Conservation (phyloP, 768 basidiomycete genomes). For the Suillus sp. region DNA sequence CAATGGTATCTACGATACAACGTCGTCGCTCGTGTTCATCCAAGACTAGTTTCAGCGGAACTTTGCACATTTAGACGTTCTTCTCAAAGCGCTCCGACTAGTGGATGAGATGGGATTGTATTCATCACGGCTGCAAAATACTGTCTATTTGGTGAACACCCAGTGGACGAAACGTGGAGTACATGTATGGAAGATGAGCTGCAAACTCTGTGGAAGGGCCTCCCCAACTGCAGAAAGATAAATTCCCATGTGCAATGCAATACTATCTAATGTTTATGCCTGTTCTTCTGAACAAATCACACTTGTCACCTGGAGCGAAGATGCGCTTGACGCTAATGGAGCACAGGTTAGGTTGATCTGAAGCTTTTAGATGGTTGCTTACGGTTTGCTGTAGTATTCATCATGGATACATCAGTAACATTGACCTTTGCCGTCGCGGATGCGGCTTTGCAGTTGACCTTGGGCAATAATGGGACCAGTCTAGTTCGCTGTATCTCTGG, state of each 20-base stretch:
- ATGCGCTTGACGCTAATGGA: not conserved
- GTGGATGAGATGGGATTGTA: not conserved
- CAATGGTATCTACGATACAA: too few relatives aligned
- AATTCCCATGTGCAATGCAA: not conserved
- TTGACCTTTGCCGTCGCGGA: not conserved
- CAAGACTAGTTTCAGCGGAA: too few relatives aligned
- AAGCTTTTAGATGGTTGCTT: not conserved
- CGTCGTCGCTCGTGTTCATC: too few relatives aligned
- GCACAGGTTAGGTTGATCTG: not conserved
- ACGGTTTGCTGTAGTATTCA: not conserved
- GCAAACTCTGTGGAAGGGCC: too few relatives aligned
- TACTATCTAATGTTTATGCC: not conserved
- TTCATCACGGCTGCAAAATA: not conserved
- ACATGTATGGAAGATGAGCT: not conserved
- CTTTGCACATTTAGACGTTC: too few relatives aligned
- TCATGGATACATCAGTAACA: not conserved
- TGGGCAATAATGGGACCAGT: constrained; percentile 12
- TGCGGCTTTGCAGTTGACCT: not conserved
- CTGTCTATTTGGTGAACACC: not conserved
- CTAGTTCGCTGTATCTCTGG: constrained; percentile 26
- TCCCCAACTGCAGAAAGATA: not conserved
- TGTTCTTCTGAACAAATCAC: not conserved
- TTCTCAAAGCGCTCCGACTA: not conserved
- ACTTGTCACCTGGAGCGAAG: not conserved
- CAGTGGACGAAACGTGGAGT: not conserved